Conservation (phyloP, 2,329 filamentous ascomycete species). For the Pseudogymnoascus sp. region DNA sequence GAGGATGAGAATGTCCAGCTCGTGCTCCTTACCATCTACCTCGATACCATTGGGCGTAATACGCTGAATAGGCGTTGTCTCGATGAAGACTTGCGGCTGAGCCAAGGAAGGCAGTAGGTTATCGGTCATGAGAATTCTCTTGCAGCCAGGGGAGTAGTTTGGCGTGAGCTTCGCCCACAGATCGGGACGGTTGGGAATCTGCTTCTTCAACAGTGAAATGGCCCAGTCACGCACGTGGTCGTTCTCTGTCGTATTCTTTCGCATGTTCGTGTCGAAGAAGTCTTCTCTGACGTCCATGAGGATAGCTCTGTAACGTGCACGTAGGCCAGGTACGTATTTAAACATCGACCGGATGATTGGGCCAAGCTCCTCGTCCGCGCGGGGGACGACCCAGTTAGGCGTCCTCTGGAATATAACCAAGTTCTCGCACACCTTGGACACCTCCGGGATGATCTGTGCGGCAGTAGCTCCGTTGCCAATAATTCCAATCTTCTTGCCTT, state of each 20-base stretch:
- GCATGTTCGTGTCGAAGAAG: constrained; percentile 33
- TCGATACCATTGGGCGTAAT: constrained; percentile 42
- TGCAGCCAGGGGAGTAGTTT: constrained; percentile 47
- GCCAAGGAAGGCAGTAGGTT: constrained; percentile 48
- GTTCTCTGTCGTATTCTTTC: constrained; percentile 34
- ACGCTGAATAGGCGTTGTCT: constrained; percentile 41
- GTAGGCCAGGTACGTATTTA: constrained; percentile 42
- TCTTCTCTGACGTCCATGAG: constrained; percentile 50
- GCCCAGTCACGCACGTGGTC: constrained; percentile 34
- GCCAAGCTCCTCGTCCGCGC: constrained; percentile 41
- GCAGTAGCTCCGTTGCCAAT: constrained; percentile 55
- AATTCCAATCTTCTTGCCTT: constrained; percentile 48
- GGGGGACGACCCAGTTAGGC: constrained; percentile 52
- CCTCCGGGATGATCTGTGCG: constrained; percentile 51
- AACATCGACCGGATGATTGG: constrained; percentile 16
- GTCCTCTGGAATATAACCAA: constrained; percentile 51
- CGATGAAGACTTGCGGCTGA: constrained; percentile 40
- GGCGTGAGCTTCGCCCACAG: constrained; percentile 48
- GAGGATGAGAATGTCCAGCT: constrained; percentile 49
- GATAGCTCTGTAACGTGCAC: constrained; percentile 41
- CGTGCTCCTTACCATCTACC: constrained; percentile 33
- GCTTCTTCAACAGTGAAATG: constrained; percentile 35
- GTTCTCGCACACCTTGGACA: constrained; percentile 42
- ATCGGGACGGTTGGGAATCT: constrained; percentile 42
- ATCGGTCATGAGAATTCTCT: constrained; percentile 46